Conservation (phyloP, 108 stramenopile species). For the Nannochloropsis granulata region DNA sequence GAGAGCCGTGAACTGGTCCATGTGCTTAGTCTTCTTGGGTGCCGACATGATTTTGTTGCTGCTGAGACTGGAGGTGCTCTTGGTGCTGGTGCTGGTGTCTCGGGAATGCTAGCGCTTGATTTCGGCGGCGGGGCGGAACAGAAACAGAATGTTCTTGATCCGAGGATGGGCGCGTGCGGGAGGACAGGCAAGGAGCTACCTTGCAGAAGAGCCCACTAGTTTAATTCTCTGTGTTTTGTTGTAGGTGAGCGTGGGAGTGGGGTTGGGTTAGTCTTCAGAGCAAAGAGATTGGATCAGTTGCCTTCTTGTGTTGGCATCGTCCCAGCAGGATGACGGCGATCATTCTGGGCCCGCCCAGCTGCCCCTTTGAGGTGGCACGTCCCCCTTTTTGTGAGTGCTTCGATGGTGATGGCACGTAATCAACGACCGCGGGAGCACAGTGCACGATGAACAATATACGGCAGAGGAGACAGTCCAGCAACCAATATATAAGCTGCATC, state of each 20-base stretch:
- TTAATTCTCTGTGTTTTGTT: neutral
- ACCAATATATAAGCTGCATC: neutral
- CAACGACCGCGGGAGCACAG: neutral
- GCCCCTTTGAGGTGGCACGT: too few species aligned
- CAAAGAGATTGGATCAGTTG: neutral
- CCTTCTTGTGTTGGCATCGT: neutral
- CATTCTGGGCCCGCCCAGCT: too few species aligned
- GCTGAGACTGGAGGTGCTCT: neutral
- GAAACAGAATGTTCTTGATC: neutral
- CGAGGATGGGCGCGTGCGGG: neutral
- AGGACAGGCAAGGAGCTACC: neutral
- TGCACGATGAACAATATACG: neutral
- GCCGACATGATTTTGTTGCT: neutral
- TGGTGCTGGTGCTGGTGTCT: neutral
- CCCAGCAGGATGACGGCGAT: neutral
- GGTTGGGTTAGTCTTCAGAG: neutral
- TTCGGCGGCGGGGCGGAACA: neutral
- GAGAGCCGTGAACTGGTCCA: slow-evolving; percentile 10
- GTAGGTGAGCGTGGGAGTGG: neutral
- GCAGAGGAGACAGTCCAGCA: neutral
- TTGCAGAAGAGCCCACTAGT: neutral
- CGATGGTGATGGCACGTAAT: too few species aligned
- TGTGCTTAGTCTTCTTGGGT: neutral
- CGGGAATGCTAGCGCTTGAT: neutral
- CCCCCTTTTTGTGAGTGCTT: too few species aligned